Percentiles rank a stretch among this genome's conserved stretches.
Conservation (phyloP, 805 yeast species). For the Kluyveromyces dobzhanskii region DNA sequence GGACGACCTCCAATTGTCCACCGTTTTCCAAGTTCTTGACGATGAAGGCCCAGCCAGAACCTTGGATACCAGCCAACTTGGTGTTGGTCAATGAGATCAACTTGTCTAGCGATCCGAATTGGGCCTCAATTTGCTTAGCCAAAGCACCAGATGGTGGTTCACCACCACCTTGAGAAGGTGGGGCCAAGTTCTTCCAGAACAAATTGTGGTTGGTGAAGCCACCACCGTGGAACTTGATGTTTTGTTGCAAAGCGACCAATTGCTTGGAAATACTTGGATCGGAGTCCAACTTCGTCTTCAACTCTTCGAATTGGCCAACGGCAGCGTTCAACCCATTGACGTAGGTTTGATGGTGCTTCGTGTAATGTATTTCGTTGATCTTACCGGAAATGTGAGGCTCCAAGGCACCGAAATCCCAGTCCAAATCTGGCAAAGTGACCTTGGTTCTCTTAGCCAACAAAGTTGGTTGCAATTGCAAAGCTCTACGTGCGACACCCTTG, state of each 20-base stretch:
- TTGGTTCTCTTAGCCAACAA: conserved; percentile 39
- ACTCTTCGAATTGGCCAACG: conserved; percentile 61
- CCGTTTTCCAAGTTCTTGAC: conserved; percentile 73
- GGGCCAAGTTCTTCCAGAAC: conserved; percentile 85
- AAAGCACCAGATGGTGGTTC: conserved; percentile 45
- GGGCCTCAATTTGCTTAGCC: conserved; percentile 46
- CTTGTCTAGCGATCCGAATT: conserved; percentile 68
- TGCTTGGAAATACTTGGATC: conserved; percentile 38
- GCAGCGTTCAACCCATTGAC: conserved; percentile 80
- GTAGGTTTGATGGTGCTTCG: conserved; percentile 88
- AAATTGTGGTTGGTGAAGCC: conserved; percentile 80
- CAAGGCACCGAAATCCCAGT: conserved; percentile 75
- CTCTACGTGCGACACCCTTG: conserved; percentile 4
- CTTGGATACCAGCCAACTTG: conserved; percentile 80
- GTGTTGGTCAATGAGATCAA: conserved; percentile 56
- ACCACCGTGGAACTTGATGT: conserved; percentile 87
- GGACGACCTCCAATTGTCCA: conserved; percentile 61
- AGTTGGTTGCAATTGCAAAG: not conserved
- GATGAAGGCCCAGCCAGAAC: conserved; percentile 93
- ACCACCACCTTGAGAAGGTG: conserved; percentile 71
- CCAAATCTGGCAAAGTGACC: conserved; percentile 71
- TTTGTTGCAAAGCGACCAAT: conserved; percentile 48
- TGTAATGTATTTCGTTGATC: conserved; percentile 80
- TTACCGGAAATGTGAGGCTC: conserved; percentile 84
- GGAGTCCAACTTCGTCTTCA: conserved; percentile 49